Base-by-base conservation (phyloP, 2,329 filamentous ascomycete species). In the Hypoxylon rubiginosum region DNA sequence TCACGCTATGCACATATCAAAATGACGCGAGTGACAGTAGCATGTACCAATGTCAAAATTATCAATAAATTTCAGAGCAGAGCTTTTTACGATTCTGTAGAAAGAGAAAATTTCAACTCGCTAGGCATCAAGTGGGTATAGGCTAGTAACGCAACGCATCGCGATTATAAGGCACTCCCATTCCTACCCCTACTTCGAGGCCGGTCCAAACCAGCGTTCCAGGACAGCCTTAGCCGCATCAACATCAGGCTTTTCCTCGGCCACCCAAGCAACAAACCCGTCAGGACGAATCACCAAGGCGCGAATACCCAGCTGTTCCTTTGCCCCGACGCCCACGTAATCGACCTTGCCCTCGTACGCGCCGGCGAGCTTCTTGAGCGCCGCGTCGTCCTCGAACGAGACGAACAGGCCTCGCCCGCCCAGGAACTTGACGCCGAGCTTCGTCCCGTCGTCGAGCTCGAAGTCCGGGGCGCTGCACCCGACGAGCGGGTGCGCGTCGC, bases 401-500 rank as follows among this genome's bases (percentile, higher is more conserved):
- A 79, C 45, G 2, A 79, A 48, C 62, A 80, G 45, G 1, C 74
- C 77, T 13, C 62, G 60, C 0, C 73, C 79, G 1, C 56, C 34
- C 19, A 69, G 70, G 59, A 81, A 53, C 66, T 75, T 75, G 8
- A 71, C 43, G 1, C 77, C 77, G 4, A 81, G 64, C 49, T 76
- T 72, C 64, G 61, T 67, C 17, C 70, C 72, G 26, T 74, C 69
- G 15, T 50, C 41, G 4, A 78, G 60, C 34, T 77, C 74, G 48
- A 81, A 78, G 49, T 80, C 75, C 4, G 78, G 79, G 9, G 74
- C 74, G 67, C 79, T 80, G 53, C 71, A 70, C 3, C 80, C 80
- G 21, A 79, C 74, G 4, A 79, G 62, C 9, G 74, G 70, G 52
- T 79, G 75, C 48, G 58, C 34, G 54, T 73, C 71, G 43, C 68